Percentiles rank a stretch among this genome's conserved stretches.
Evolutionary conservation across 345 rosid genomes (phyloP).

Genomic region (Populus ilicifolia): DNA sequence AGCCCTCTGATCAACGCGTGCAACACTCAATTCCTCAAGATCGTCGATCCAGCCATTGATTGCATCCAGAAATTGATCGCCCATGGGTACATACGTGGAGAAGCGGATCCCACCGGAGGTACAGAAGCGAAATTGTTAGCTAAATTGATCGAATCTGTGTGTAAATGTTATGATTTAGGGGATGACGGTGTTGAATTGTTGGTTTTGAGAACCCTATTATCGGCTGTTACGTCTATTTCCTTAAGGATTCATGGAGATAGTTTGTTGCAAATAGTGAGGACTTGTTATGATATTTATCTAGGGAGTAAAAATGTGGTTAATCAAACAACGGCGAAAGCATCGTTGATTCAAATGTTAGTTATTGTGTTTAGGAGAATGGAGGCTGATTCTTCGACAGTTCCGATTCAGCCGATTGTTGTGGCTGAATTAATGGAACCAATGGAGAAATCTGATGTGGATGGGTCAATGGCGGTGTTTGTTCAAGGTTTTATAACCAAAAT

Average conservation of each 20-base stretch:
- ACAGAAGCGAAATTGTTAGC: conserved; percentile 64
- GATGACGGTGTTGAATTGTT: conserved; percentile 76
- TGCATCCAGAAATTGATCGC: conserved; percentile 90
- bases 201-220: conserved; percentile 71
- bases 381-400: conserved; percentile 91
- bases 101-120: conserved; percentile 80
- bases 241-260: conserved; percentile 90
- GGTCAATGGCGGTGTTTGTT: conserved; percentile 74
- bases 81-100: conserved; percentile 92
- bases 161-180: conserved; percentile 76
- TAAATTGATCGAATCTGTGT: conserved; percentile 67
- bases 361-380: conserved; percentile 98
- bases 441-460: conserved; percentile 79
- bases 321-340: conserved; percentile 94
- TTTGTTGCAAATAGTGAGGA: conserved; percentile 79
- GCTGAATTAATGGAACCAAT: conserved; percentile 92
- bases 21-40: conserved; percentile 61
- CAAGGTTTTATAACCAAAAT: conserved; percentile 77
- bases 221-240: conserved; percentile 85
- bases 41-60: conserved; percentile 89
- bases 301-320: conserved; percentile 89
- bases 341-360: conserved; percentile 91
- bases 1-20: conserved; percentile 80
- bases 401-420: conserved; percentile 96
- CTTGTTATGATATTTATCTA: conserved; percentile 88